These are phyloP conservation scores for Aspergillus sp. DNA, from an alignment of 2,329 filamentous ascomycete genomes.

Conservation along the genomic window DNA sequence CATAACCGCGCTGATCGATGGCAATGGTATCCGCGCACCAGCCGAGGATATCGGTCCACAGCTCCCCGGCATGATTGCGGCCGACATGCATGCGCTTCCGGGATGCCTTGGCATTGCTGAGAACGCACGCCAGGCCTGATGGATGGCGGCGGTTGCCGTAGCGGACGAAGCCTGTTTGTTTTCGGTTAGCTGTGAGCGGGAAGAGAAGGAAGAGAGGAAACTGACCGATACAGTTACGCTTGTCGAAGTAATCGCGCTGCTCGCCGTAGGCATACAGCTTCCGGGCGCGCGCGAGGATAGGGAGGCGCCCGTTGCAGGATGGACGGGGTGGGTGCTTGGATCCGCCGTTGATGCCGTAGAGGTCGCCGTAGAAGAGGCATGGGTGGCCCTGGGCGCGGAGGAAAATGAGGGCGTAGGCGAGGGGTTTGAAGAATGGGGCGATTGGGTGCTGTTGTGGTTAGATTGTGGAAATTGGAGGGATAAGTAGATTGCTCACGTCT, in stretches of 20 bases:
- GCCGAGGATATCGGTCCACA: conserved; percentile 54
- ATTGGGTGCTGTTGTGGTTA: conserved; percentile 43
- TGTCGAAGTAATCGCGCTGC: conserved; percentile 56
- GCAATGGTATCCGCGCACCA: conserved; percentile 45
- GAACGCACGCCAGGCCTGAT: conserved; percentile 46
- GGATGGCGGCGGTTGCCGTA: conserved; percentile 42
- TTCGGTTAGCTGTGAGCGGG: too few relatives aligned
- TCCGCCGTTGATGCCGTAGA: conserved; percentile 52
- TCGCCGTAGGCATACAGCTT: conserved; percentile 58
- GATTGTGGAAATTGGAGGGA: not conserved
- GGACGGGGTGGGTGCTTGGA: conserved; percentile 43
- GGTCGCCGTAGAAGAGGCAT: conserved; percentile 61
- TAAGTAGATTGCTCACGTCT: conserved; percentile 30
- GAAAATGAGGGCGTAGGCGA: conserved; percentile 64
- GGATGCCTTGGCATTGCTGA: conserved; percentile 43
- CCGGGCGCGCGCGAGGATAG: conserved; percentile 51
- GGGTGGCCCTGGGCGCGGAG: conserved; percentile 55
- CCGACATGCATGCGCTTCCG: conserved; percentile 55
- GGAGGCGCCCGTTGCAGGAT: conserved; percentile 46
- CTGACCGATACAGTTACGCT: conserved; percentile 49
- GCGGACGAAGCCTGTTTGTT: conserved; percentile 40
- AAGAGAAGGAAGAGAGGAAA: not conserved
- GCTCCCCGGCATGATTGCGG: conserved; percentile 46
- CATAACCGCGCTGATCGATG: conserved; percentile 52
- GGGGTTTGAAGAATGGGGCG: conserved; percentile 57